Base-by-base conservation (phyloP, 495 filamentous ascomycete genomes). In the Penicillium fimorum region DNA sequence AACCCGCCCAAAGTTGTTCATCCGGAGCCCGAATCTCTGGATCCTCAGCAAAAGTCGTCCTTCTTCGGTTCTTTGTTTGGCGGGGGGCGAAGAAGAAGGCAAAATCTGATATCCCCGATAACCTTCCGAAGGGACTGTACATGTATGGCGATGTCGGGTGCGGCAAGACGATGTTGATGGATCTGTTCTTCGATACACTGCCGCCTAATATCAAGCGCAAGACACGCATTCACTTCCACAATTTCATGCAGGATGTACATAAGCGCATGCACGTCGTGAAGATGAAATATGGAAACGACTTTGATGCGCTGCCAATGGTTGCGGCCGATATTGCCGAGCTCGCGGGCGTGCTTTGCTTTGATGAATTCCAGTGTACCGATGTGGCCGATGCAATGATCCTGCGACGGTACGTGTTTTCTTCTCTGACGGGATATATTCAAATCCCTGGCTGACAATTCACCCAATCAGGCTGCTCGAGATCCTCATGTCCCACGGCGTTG, bases 81-180 rank as follows among this genome's bases (percentile, higher is more conserved):
- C 35, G 70, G 84, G 27, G 70, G 66, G 56, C 63, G 8, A 72
- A 72, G 51, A 68, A 76, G 55, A 53, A 43, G 2, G 43, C 42
- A 3, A 56, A 62, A 12, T 53, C 61, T 13, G 71, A 76, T n/a
- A 84, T 96, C 27, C 85, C 91, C 20, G 67, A 79, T 50, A 80
- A 87, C 60, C 79, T 96, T 8, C 94, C 94, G 0, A 87, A 90
- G 61, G 95, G 95, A 0, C 69, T 97, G 37, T 97, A 97, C 65
- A 87, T 99, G 76, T 97, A 89, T 66, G 95, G 95, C 18, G 94
- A 97, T 70, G 95, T 99, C 10, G 95, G 95, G 22, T 93, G 91
- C 65, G 95, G 95, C 43, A 99, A 99, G 80, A 97, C 95, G 1
- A 99, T 99, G 95, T 77, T 99, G 59, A 97, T 99, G 94, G 95